These are phyloP conservation scores for Hevea brasiliensis DNA, from an alignment of 345 rosid species.

Conservation along the genomic window DNA sequence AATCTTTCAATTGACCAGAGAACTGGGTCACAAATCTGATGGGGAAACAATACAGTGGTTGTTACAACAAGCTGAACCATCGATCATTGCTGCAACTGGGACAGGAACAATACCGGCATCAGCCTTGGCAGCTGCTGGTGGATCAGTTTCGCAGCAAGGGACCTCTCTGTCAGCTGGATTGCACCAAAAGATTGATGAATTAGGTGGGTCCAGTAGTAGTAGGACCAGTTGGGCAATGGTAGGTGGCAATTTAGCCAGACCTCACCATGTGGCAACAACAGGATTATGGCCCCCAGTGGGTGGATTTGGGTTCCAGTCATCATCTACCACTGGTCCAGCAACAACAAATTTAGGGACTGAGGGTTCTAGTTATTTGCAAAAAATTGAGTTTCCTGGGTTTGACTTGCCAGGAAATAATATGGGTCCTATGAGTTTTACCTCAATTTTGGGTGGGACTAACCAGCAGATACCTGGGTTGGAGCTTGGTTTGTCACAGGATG, in stretches of 20 bases:
- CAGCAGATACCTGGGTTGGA: slow-evolving; percentile 89
- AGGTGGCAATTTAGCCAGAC: slow-evolving; percentile 61
- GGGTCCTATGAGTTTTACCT: slow-evolving; percentile 78
- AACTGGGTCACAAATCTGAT: slow-evolving; percentile 96
- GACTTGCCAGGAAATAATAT: slow-evolving; percentile 59
- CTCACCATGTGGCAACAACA: slow-evolving; percentile 49
- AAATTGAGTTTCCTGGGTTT: slow-evolving; percentile 73
- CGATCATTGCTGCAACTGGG: slow-evolving; percentile 88
- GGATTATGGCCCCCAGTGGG: slow-evolving; percentile 78
- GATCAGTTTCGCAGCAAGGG: slow-evolving; percentile 64
- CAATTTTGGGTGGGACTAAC: slow-evolving; percentile 57
- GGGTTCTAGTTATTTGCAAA: slow-evolving; percentile 50
- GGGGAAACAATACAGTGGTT: slow-evolving; percentile 98
- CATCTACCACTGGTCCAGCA: slow-evolving; percentile 43
- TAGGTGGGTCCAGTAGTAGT: slow-evolving; percentile 60
- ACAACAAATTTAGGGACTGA: slow-evolving; percentile 54
- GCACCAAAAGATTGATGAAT: slow-evolving; percentile 64
- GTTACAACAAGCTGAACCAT: slow-evolving; percentile 91
- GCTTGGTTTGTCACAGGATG: slow-evolving; percentile 90
- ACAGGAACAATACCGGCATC: slow-evolving; percentile 96
- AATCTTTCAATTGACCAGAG: slow-evolving; percentile 93
- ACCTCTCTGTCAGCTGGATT: slow-evolving; percentile 64
- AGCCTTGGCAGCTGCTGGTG: slow-evolving; percentile 64
- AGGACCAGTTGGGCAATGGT: slow-evolving; percentile 67
- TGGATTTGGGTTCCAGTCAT: slow-evolving; percentile 65